Percentiles rank a stretch among this genome's conserved stretches.
phyloP scores from a whole-genome alignment of 805 yeast genomes.

The Saccharomycopsis sp. region DNA sequence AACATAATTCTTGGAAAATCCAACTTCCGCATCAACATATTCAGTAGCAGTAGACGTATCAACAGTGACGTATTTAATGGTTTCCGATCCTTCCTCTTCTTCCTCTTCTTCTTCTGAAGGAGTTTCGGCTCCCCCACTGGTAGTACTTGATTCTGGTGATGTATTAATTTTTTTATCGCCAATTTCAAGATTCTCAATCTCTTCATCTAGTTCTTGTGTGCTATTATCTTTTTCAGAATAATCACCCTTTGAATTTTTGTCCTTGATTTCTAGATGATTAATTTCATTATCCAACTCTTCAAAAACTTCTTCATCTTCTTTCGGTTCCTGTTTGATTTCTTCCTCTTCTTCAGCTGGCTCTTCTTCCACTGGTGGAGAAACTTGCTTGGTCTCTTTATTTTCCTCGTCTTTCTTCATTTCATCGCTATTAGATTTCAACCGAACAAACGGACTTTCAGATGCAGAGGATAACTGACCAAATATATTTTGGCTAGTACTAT shows the following conservation, averaged over 20 bases:
- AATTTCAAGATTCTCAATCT: background rate
- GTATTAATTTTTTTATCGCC: background rate
- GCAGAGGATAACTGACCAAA: background rate
- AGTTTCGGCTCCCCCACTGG: background rate
- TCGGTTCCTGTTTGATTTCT: background rate
- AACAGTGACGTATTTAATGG: slow-evolving; percentile 35
- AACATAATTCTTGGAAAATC: slow-evolving; percentile 46
- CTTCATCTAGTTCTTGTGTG: background rate
- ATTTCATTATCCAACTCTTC: background rate
- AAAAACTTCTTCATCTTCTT: background rate
- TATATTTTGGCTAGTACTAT: background rate
- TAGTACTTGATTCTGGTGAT: background rate
- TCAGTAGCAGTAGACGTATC: slow-evolving; percentile 51
- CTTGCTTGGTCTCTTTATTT: background rate
- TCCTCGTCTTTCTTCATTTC: slow-evolving; percentile 1
- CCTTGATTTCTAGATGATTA: background rate
- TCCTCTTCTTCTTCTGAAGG: background rate
- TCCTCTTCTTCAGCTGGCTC: background rate
- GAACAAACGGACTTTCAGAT: background rate
- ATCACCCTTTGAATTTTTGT: too few species aligned
- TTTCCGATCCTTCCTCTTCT: slow-evolving; percentile 4
- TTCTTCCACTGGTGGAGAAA: background rate
- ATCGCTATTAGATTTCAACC: background rate
- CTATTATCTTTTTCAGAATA: background rate
- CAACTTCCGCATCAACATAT: slow-evolving; percentile 25